phyloP scores from a whole-genome alignment of 352 stramenopile species.

The Phytophthora pseudosyringae region DNA sequence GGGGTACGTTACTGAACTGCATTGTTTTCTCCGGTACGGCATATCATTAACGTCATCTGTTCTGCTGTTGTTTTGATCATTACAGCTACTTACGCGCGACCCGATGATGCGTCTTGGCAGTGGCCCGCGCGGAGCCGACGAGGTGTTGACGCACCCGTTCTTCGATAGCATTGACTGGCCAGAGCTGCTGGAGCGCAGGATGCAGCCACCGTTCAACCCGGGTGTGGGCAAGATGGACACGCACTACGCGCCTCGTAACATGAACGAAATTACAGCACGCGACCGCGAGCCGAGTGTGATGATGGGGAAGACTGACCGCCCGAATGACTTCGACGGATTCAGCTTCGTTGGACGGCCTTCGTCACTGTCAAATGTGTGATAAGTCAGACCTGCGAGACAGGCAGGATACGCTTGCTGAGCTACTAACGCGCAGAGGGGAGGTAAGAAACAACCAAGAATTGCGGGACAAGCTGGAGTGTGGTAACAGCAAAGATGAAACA shows the following conservation, averaged over 20 bases:
- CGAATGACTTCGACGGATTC: constrained; percentile 91
- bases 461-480: constrained; percentile 20
- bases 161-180: constrained; percentile 93
- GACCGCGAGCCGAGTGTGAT: constrained; percentile 84
- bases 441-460: constrained; percentile 22
- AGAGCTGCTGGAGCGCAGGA: constrained; percentile 81
- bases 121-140: constrained; percentile 88
- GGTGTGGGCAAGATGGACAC: constrained; percentile 89
- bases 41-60: constrained; percentile 25
- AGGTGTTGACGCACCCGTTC: constrained; percentile 92
- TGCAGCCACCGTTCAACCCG: constrained; percentile 89
- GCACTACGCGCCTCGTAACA: constrained; percentile 84
- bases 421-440: constrained; percentile 6
- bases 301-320: constrained; percentile 56
- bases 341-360: constrained; percentile 91
- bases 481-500: constrained; percentile 30
- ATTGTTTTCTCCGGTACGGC: constrained; percentile 3
- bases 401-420: constrained; percentile 29
- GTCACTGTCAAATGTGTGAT: constrained; percentile 62
- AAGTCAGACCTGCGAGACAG: constrained; percentile 22
- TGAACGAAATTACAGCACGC: constrained; percentile 90
- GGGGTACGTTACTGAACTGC: constrained; percentile 70
- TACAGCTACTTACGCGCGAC: constrained; percentile 96
- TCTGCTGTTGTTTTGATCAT: constrained; percentile 20
- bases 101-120: constrained; percentile 95